These are phyloP conservation scores for Fistulina hepatica DNA, from an alignment of 1,284 basidiomycete genomes.

Conservation along the genomic window DNA sequence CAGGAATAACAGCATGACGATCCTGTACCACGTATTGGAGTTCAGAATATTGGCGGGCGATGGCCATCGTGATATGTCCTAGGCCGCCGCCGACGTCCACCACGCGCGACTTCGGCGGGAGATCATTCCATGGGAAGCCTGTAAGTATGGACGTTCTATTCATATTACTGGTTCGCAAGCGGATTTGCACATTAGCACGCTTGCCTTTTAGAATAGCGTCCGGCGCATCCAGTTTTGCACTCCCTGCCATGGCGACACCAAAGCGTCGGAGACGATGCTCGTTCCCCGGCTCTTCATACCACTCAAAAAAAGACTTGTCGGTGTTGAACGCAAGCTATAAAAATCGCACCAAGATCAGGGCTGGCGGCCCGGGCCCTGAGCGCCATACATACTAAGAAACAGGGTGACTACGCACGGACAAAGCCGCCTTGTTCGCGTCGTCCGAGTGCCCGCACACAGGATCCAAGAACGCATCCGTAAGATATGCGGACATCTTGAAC, in stretches of 20 bases:
- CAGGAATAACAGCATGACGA: conserved; percentile 11
- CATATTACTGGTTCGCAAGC: not conserved
- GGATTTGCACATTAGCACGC: not conserved
- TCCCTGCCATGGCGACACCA: conserved; percentile 17
- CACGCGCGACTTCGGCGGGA: conserved; percentile 14
- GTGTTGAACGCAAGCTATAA: conserved; percentile 15
- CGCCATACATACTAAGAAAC: not conserved
- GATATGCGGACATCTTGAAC: conserved; percentile 19
- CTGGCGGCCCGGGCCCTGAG: too few species aligned
- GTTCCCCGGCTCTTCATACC: conserved; percentile 18
- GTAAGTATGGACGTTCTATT: not conserved
- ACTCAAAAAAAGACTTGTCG: conserved; percentile 14
- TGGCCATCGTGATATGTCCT: conserved; percentile 13
- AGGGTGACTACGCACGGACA: conserved; percentile 2
- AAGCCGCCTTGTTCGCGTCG: conserved; percentile 6
- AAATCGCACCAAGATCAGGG: too few species aligned
- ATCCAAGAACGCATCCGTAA: conserved; percentile 18
- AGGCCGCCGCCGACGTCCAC: conserved; percentile 22
- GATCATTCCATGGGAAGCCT: conserved; percentile 18
- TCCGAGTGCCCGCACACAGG: conserved; percentile 13
- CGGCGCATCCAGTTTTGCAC: conserved; percentile 11
- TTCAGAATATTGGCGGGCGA: conserved; percentile 11
- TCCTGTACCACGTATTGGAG: conserved; percentile 19
- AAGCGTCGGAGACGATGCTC: conserved; percentile 14
- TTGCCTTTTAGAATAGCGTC: conserved; percentile 16